These are phyloP conservation scores for Acanthamoeba triangularis DNA, from an alignment of 208 protist genomes.

Conservation along the genomic window DNA sequence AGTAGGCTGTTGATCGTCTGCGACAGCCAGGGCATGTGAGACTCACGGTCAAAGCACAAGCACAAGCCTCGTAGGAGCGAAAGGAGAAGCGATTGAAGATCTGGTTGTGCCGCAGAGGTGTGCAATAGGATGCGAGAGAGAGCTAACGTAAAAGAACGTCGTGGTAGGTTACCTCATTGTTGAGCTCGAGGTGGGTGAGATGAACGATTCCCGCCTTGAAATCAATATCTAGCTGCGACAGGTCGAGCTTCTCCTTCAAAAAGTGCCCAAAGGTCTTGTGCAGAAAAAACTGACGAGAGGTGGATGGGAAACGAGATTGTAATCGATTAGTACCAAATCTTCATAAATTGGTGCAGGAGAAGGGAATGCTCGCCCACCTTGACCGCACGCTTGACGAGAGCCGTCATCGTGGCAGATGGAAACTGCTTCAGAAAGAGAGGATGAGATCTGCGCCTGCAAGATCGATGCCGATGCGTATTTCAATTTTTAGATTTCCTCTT, in stretches of 20 bases:
- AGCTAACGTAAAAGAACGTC: background rate
- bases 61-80: background rate
- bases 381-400: conserved; percentile 19
- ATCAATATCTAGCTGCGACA: conserved; percentile 66
- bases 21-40: too few species aligned
- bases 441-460: background rate
- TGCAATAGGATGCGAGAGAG: background rate
- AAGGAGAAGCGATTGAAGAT: background rate
- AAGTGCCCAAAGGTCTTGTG: conserved; percentile 79
- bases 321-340: background rate
- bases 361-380: background rate
- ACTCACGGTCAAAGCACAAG: too few species aligned
- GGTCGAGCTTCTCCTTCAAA: conserved; percentile 69
- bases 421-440: background rate
- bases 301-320: background rate
- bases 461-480: background rate
- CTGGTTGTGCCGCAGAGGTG: background rate
- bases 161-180: conserved; percentile 36
- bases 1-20: conserved; percentile 71
- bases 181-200: conserved; percentile 68
- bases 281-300: conserved; percentile 60
- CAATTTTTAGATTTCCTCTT: background rate
- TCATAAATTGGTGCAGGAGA: background rate
- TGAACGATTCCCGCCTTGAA: conserved; percentile 69
- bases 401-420: background rate